Conservation (phyloP, 2,329 filamentous ascomycete genomes). For the Teratosphaeria epicoccoides region DNA sequence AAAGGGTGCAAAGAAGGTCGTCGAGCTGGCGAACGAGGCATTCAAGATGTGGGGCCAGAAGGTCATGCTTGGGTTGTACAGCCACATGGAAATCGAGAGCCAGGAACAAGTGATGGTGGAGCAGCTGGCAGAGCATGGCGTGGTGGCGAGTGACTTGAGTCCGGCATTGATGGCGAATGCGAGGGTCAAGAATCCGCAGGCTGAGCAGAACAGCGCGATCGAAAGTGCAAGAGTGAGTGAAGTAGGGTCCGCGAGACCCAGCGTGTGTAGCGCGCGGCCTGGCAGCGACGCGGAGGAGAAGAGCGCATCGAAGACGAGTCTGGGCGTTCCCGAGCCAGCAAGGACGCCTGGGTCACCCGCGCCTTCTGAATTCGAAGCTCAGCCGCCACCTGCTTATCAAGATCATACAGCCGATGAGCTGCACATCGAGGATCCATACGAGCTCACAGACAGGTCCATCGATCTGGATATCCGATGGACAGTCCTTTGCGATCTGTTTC, state of each 20-base stretch:
- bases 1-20: slow-evolving; percentile 60
- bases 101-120: slow-evolving; percentile 98
- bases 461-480: slow-evolving; percentile 97
- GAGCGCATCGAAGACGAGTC: slow-evolving; percentile 9
- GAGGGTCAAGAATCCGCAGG: slow-evolving; percentile 70
- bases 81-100: slow-evolving; percentile 90
- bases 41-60: slow-evolving; percentile 96
- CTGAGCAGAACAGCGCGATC: neutral
- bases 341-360: slow-evolving; percentile 25
- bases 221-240: neutral
- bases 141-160: slow-evolving; percentile 72
- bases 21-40: slow-evolving; percentile 60
- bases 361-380: slow-evolving; percentile 8
- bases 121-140: slow-evolving; percentile 85
- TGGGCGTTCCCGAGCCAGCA: slow-evolving; percentile 14
- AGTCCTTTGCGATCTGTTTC: slow-evolving; percentile 86
- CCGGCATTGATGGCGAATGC: slow-evolving; percentile 84
- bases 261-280: slow-evolving; percentile 16
- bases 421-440: slow-evolving; percentile 69
- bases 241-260: slow-evolving; percentile 22
- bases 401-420: slow-evolving; percentile 61
- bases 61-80: slow-evolving; percentile 91
- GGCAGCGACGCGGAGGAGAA: slow-evolving; percentile 8
- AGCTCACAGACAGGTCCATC: slow-evolving; percentile 71
- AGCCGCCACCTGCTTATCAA: slow-evolving; percentile 41